Percentiles rank a stretch among this genome's conserved stretches.
Evolutionary conservation across 2,329 filamentous ascomycete genomes (phyloP).

Genomic region (Cadophora sp.): DNA sequence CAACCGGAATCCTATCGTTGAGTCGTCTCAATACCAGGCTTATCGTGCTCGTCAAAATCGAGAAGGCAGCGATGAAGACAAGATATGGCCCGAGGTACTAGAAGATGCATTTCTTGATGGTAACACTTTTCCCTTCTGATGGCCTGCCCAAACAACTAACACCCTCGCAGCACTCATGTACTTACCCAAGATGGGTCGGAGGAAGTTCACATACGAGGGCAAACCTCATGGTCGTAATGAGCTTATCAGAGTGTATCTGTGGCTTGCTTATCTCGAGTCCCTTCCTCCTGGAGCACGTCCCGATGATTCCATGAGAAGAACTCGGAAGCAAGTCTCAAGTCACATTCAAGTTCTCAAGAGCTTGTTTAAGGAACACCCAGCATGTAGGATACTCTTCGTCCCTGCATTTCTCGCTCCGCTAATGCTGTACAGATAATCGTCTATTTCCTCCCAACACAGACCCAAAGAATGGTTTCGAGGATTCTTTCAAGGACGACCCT

Average conservation of each 20-base stretch:
- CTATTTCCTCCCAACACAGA: slow-evolving; percentile 61
- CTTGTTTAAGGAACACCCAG: slow-evolving; percentile 67
- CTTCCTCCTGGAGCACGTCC: slow-evolving; percentile 55
- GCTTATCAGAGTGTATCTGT: slow-evolving; percentile 73
- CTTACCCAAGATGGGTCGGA: slow-evolving; percentile 70
- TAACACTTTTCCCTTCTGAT: slow-evolving; percentile 47
- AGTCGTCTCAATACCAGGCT: slow-evolving; percentile 67
- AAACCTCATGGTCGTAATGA: slow-evolving; percentile 73
- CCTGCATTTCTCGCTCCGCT: slow-evolving; percentile 19
- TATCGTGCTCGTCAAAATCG: slow-evolving; percentile 70
- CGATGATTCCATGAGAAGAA: slow-evolving; percentile 52
- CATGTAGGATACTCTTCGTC: slow-evolving; percentile 57
- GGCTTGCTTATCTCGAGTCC: slow-evolving; percentile 51
- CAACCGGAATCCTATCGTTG: slow-evolving; percentile 64
- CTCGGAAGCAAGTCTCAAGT: slow-evolving; percentile 71
- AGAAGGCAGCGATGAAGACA: slow-evolving; percentile 65
- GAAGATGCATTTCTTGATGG: slow-evolving; percentile 73
- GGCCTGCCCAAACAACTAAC: slow-evolving; percentile 31
- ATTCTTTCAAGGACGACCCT: slow-evolving; percentile 69
- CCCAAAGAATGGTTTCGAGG: slow-evolving; percentile 60
- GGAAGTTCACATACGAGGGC: slow-evolving; percentile 69
- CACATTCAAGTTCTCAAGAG: slow-evolving; percentile 75
- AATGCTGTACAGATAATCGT: slow-evolving; percentile 50
- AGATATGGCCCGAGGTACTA: slow-evolving; percentile 66
- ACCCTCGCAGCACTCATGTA: slow-evolving; percentile 61